Conservation (phyloP, 139 green algal species). For the Pleodorina starrii region DNA sequence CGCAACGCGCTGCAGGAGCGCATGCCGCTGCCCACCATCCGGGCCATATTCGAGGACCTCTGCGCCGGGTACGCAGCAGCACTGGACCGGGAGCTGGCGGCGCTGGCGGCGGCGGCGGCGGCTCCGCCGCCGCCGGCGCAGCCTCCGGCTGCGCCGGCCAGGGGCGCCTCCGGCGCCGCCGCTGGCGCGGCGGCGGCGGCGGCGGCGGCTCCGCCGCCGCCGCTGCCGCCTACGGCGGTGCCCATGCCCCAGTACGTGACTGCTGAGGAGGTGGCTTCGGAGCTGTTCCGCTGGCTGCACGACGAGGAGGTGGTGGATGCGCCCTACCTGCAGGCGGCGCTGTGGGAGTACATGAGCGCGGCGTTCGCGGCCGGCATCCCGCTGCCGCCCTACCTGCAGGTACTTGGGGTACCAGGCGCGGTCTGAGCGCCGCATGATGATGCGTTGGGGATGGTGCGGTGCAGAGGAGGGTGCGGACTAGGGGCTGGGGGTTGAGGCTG, state of each 20-base stretch:
- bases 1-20: slow-evolving; percentile 57
- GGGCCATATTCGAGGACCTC: slow-evolving; percentile 51
- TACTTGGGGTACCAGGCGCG: no score
- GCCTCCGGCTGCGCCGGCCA: neutral
- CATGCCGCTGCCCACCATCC: slow-evolving; percentile 31
- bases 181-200: neutral
- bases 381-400: slow-evolving; percentile 60
- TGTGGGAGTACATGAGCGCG: slow-evolving; percentile 59
- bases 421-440: no score
- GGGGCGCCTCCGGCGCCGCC: neutral
- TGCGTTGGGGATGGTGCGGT: no score
- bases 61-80: slow-evolving; percentile 46
- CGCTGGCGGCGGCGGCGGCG: neutral
- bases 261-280: slow-evolving; percentile 31
- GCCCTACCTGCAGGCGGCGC: slow-evolving; percentile 63
- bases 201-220: neutral
- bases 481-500: no score
- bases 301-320: slow-evolving; percentile 72
- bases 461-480: no score
- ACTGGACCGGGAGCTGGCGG: slow-evolving; percentile 4
- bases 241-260: slow-evolving; percentile 48
- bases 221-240: neutral
- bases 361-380: slow-evolving; percentile 48
- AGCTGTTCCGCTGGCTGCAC: slow-evolving; percentile 66
- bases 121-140: neutral